Evolutionary conservation across 2,329 filamentous ascomycete species (phyloP).

Genomic region (Scleromitrula shiraiana): DNA sequence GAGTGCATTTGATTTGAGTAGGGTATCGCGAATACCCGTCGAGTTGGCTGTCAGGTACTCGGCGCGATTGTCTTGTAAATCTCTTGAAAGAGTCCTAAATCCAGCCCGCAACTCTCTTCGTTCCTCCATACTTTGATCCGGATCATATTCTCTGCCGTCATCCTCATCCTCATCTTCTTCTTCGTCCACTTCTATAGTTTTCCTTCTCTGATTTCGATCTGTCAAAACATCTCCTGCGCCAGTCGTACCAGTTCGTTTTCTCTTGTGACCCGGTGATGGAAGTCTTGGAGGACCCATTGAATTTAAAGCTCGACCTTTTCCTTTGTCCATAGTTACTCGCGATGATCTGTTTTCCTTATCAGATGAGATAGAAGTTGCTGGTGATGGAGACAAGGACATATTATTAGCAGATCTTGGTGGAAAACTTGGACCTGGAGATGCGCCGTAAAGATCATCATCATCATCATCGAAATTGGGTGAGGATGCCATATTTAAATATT

Average conservation of each 20-base stretch:
- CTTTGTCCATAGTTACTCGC: constrained; percentile 32
- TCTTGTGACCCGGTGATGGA: constrained; percentile 15
- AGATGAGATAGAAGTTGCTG: constrained; percentile 32
- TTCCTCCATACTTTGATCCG: constrained; percentile 70
- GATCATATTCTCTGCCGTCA: constrained; percentile 58
- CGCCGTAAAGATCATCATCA: constrained; percentile 26
- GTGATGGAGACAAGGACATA: constrained; percentile 22
- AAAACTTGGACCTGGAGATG: constrained; percentile 23
- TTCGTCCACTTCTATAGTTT: constrained; percentile 28
- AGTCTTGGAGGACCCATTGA: constrained; percentile 31
- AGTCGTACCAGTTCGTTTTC: constrained; percentile 21
- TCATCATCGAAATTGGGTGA: no score
- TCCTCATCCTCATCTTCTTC: constrained; percentile 26
- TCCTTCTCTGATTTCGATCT: constrained; percentile 21
- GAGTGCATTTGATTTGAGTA: constrained; percentile 58
- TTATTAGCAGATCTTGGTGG: constrained; percentile 16
- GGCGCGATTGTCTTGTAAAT: constrained; percentile 56
- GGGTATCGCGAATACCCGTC: constrained; percentile 53
- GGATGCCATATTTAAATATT: no score
- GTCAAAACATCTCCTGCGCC: constrained; percentile 12
- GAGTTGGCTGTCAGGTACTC: constrained; percentile 63
- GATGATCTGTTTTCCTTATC: constrained; percentile 41
- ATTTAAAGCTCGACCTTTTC: constrained; percentile 30
- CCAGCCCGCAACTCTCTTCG: constrained; percentile 62
- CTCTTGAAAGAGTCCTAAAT: constrained; percentile 58